These are phyloP conservation scores for Serendipita sp. DNA, from an alignment of 768 basidiomycete species.

Conservation along the genomic window DNA sequence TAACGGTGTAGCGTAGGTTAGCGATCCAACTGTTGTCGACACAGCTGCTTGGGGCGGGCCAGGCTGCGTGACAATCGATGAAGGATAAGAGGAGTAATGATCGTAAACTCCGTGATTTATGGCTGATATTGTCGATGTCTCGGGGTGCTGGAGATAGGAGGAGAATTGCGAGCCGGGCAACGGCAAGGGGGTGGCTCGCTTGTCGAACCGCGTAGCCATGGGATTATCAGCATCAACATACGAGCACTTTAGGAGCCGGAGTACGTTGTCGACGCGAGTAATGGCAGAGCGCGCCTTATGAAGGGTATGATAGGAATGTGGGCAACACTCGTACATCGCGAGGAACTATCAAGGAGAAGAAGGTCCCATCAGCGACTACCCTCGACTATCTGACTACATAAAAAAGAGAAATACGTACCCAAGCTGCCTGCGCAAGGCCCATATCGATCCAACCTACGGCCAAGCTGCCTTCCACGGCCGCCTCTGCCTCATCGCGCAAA, in stretches of 20 bases:
- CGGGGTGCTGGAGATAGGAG: too few relatives aligned
- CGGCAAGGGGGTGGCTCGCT: conserved; percentile 35
- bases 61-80: too few relatives aligned
- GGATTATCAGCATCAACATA: conserved; percentile 41
- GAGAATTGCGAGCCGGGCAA: too few relatives aligned
- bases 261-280: conserved; percentile 44
- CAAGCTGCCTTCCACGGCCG: not conserved
- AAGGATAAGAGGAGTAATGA: too few relatives aligned
- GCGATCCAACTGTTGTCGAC: too few relatives aligned
- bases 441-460: conserved; percentile 1
- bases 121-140: too few relatives aligned
- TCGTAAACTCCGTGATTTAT: too few relatives aligned
- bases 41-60: too few relatives aligned
- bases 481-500: not conserved
- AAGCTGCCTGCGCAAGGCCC: not conserved
- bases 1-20: too few relatives aligned
- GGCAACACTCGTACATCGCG: conserved; percentile 61
- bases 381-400: not conserved
- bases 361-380: too few relatives aligned
- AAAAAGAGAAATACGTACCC: not conserved
- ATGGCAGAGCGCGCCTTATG: conserved; percentile 40
- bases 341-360: conserved; percentile 34
- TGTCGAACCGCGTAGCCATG: conserved; percentile 36
- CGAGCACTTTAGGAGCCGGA: conserved; percentile 39
- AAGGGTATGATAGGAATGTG: conserved; percentile 47